phyloP scores from a whole-genome alignment of 164 flowering plant species.

The Protea cynaroides region DNA sequence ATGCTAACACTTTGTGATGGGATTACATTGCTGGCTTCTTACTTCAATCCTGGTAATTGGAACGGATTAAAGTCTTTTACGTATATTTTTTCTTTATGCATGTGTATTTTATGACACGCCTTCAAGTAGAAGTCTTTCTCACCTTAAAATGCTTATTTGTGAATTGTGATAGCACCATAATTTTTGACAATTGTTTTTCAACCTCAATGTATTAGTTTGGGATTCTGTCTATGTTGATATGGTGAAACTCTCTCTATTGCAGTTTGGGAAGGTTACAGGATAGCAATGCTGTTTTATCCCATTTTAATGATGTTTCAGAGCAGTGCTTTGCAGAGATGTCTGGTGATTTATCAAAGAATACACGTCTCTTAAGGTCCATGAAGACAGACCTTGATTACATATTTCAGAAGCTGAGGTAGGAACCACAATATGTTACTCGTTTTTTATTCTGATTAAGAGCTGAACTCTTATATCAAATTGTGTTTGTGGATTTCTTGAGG shows the following conservation, averaged over 20 bases:
- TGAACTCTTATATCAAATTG: neutral
- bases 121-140: neutral
- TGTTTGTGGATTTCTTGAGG: no score
- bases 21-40: neutral
- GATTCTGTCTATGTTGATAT: neutral
- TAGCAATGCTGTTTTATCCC: constrained; percentile 90
- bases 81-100: no score
- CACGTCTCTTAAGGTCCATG: constrained; percentile 76
- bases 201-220: neutral
- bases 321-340: constrained; percentile 68
- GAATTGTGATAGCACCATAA: neutral
- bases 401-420: constrained; percentile 83
- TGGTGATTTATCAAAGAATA: constrained; percentile 53
- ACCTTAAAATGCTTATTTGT: neutral
- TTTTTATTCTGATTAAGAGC: neutral
- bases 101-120: no score
- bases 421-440: neutral
- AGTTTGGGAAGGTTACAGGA: constrained; percentile 97
- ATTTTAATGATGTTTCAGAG: constrained; percentile 84
- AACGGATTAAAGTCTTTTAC: no score
- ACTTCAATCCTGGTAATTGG: neutral
- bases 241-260: constrained; percentile 8
- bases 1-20: neutral
- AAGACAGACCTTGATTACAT: constrained; percentile 88
- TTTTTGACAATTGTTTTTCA: neutral